Conservation (phyloP, 805 yeast genomes). For the Komagataella pastoris region DNA sequence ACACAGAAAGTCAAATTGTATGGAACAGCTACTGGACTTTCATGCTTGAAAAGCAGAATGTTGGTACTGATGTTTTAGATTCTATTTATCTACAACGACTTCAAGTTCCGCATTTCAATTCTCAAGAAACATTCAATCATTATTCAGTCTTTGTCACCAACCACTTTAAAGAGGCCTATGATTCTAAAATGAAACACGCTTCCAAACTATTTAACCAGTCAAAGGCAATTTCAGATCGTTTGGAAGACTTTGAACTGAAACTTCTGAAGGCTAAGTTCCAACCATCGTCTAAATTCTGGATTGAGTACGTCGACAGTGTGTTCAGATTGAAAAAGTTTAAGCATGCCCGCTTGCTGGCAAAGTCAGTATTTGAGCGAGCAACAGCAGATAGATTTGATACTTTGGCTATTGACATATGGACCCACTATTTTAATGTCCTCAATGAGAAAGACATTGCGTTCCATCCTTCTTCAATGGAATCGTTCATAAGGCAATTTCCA, state of each 20-base stretch:
- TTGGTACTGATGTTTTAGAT: slow-evolving; percentile 7
- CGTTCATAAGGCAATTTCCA: slow-evolving; percentile 1
- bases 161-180: slow-evolving; percentile 17
- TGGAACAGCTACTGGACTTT: not conserved
- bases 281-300: slow-evolving; percentile 10
- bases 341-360: slow-evolving; percentile 4
- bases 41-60: not conserved
- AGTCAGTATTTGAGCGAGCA: slow-evolving; percentile 20
- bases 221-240: slow-evolving; percentile 12
- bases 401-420: slow-evolving; percentile 16
- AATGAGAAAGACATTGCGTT: slow-evolving; percentile 3
- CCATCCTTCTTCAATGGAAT: slow-evolving; percentile 1
- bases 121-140: slow-evolving; percentile 25
- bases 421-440: slow-evolving; percentile 11
- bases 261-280: slow-evolving; percentile 3
- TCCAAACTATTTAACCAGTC: slow-evolving; percentile 18
- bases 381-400: slow-evolving; percentile 2
- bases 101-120: slow-evolving; percentile 22
- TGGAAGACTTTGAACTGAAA: slow-evolving; percentile 22
- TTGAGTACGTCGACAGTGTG: slow-evolving; percentile 5
- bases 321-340: slow-evolving; percentile 4
- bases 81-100: slow-evolving; percentile 18
- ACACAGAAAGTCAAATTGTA: not conserved
- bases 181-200: slow-evolving; percentile 21
- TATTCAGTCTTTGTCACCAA: slow-evolving; percentile 27